Conservation (phyloP, 1,284 basidiomycete genomes). For the Naganishia cerealis region DNA sequence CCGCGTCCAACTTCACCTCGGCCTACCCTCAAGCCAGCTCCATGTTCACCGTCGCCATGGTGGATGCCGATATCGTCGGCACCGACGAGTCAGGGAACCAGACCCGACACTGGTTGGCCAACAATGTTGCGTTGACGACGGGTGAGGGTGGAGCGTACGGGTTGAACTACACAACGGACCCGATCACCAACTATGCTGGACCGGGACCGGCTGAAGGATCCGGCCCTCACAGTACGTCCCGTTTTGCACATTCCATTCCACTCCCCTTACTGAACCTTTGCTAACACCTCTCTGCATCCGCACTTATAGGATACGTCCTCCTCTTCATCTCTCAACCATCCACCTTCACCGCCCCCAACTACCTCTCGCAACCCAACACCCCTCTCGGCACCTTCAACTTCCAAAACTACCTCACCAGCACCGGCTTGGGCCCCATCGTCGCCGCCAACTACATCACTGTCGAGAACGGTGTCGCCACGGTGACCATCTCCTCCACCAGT, state of each 20-base stretch:
- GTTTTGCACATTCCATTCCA: conserved; percentile 6
- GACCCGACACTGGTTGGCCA: conserved; percentile 78
- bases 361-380: conserved; percentile 60
- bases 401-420: conserved; percentile 43
- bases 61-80: conserved; percentile 66
- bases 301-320: conserved; percentile 63
- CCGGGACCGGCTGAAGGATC: conserved; percentile 68
- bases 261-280: conserved; percentile 5
- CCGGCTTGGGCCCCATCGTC: conserved; percentile 51
- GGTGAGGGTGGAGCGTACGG: conserved; percentile 9
- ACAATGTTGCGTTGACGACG: conserved; percentile 57
- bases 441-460: conserved; percentile 70
- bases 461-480: conserved; percentile 65
- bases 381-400: conserved; percentile 63
- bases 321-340: conserved; percentile 65
- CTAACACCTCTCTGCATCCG: conserved; percentile 17
- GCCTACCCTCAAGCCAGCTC: neutral
- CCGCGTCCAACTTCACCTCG: conserved; percentile 37
- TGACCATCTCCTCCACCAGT: conserved; percentile 61
- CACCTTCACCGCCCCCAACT: conserved; percentile 64
- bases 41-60: conserved; percentile 63
- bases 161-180: conserved; percentile 21
- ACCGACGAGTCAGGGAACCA: conserved; percentile 50
- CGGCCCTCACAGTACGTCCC: conserved; percentile 66
- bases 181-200: conserved; percentile 66